Percentiles rank a stretch among this genome's conserved stretches.
phyloP scores from a whole-genome alignment of 2,329 filamentous ascomycete species.

The Curvularia spicifera region DNA sequence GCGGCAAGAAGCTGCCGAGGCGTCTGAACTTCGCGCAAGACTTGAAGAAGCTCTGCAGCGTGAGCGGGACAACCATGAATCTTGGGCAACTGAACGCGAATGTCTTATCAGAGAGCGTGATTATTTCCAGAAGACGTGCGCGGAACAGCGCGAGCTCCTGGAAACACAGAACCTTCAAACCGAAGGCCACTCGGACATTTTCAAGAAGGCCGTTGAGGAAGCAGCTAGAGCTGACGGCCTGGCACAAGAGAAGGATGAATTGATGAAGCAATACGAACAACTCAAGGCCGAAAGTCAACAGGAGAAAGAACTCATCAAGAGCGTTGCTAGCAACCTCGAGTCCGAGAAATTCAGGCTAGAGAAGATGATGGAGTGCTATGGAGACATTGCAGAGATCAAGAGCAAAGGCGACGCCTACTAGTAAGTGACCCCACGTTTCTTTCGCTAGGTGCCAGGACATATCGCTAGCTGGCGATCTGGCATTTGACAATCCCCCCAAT shows the following conservation, averaged over 20 bases:
- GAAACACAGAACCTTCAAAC: slow-evolving; percentile 43
- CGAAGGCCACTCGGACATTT: slow-evolving; percentile 38
- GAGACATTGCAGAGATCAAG: slow-evolving; percentile 52
- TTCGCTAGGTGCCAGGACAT: slow-evolving; percentile 19
- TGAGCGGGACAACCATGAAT: slow-evolving; percentile 55
- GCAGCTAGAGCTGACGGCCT: slow-evolving; percentile 39
- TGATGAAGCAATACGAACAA: slow-evolving; percentile 41
- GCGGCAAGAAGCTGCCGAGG: slow-evolving; percentile 53
- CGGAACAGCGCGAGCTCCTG: slow-evolving; percentile 53
- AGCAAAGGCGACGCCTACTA: slow-evolving; percentile 54
- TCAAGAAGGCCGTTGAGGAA: slow-evolving; percentile 44
- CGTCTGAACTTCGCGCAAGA: slow-evolving; percentile 43
- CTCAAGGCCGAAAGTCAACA: slow-evolving; percentile 44
- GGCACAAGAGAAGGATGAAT: slow-evolving; percentile 45
- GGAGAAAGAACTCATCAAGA: slow-evolving; percentile 48
- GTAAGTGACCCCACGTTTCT: slow-evolving; percentile 47
- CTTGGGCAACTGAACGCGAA: slow-evolving; percentile 55
- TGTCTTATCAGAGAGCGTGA: slow-evolving; percentile 55
- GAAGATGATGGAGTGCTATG: slow-evolving; percentile 53
- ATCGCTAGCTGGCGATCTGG: slow-evolving; percentile 19
- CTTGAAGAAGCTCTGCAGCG: slow-evolving; percentile 55
- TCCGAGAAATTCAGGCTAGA: slow-evolving; percentile 52
- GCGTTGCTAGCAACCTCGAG: slow-evolving; percentile 50
- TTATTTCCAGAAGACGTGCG: slow-evolving; percentile 58
- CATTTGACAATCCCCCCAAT: slow-evolving; percentile 14